Evolutionary conservation across 1,284 basidiomycete genomes (phyloP), one percentile per base, ranked within the genome.

Genomic region (Serendipita sp.): DNA sequence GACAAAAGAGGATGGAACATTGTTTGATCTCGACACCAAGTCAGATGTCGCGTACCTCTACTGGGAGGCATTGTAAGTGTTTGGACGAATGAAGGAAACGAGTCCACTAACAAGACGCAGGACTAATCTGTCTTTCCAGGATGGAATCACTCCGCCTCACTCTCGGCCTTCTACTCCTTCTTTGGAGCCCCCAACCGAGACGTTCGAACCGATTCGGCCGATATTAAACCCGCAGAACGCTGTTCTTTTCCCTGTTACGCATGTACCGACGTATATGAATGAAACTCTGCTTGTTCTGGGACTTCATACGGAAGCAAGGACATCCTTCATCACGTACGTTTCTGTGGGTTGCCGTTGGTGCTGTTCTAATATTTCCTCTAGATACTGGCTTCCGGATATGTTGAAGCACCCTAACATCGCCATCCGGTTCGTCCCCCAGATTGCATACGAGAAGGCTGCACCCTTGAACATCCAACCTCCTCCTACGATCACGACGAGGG

Each of bases 351-450:
- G 29, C 5, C 62, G 49, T 60, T 22, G 13, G 61, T 32, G 15
- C 32, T 64, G 15, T 43, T 60, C 60, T 63, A 65, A 60, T 10
- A 35, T 44, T 12, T 6, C 43, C 29, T 45, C 55, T 61, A 74
- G 74, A 8, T 78, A 76, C 66, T 79, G 77, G 77, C 73, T 79
- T 3, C 76, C 77, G 0, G 69, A 69, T 3, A 66, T 79, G 29
- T 63, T 73, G 42, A 74, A 72, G 63, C 74, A 78, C 68, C 67
- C 70, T 17, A 67, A 75, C 61, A 67, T 79, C 61, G 76, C 76
- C 0, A 68, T 81, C 5, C 74, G 77, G 3, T 80, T 80, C 69
- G 60, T 79, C 2, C 72, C 76, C 1, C 79, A 79, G 64, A 65
- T 64, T 0, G 70, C 71, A 22, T 79, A 77, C 67, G 74, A 74